Evolutionary conservation across 352 stramenopile species (phyloP), one percentile per base, ranked within the genome.

Genomic region (Globisporangium cylindrosporum): DNA sequence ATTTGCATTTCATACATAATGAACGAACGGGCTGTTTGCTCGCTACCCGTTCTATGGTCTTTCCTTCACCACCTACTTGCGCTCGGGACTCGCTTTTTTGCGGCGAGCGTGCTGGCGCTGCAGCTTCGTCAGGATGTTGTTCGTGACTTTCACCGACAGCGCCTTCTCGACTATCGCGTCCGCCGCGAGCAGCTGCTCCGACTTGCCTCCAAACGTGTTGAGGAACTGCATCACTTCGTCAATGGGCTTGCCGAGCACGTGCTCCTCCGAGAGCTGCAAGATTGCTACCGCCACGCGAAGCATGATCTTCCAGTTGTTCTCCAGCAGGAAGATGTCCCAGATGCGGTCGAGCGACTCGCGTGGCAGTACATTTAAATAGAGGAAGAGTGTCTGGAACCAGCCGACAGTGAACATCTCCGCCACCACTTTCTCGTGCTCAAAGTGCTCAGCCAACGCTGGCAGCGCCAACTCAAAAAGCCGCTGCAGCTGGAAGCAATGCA

Each of bases 361-460:
- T 10, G 88, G 88, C 20, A 96, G 73, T 68, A 91, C 88, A 27
- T 93, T 94, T 66, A 96, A 60, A 70, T 96, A 96, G 36, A 95
- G 73, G 62, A 92, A 96, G 32, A 96, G 62, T 41, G 88, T 96
- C 73, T 96, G 86, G 78, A 94, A 96, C 88, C 88, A 96, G 46
- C 88, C 88, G 34, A 96, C 87, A 22, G 86, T 85, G 59, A 94
- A 96, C 88, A 96, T 94, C 64, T 96, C 86, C 54, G 92, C 80
- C 53, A 90, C 80, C 18, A 96, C 80, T 46, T 90, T 89, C 55
- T 96, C 86, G 10, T 56, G 67, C n/a, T 81, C 81, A 71, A 96
- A 94, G 66, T 94, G 87, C 43, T 82, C 80, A 1, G 76, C 78
- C 22, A 96, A 69, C 51, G 60, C 73, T 22, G 88, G 88, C 5